Evolutionary conservation across 352 stramenopile species (phyloP).

Genomic region (Pythium grandisporangium): DNA sequence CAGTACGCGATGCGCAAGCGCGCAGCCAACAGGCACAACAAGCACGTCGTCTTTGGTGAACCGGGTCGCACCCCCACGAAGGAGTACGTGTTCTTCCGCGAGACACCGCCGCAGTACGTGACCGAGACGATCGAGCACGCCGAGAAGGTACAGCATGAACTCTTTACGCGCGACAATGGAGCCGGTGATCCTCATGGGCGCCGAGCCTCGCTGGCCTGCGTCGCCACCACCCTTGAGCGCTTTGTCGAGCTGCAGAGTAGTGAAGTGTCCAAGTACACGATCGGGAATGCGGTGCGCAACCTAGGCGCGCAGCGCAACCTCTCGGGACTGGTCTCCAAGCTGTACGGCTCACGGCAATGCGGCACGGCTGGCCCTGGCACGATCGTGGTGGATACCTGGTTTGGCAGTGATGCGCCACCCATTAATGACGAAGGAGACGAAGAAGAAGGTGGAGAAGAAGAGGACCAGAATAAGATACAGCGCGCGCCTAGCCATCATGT

Average conservation of each 20-base stretch:
- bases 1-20: slow-evolving; percentile 49
- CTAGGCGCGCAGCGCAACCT: slow-evolving; percentile 46
- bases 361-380: slow-evolving; percentile 52
- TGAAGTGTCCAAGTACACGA: slow-evolving; percentile 67
- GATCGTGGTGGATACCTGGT: slow-evolving; percentile 62
- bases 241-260: slow-evolving; percentile 76
- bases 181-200: too few relatives aligned
- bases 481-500: too few relatives aligned
- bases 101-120: slow-evolving; percentile 71
- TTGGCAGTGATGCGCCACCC: slow-evolving; percentile 9
- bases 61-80: slow-evolving; percentile 55
- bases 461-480: not conserved
- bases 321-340: slow-evolving; percentile 48
- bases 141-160: slow-evolving; percentile 22
- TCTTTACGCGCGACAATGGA: too few relatives aligned
- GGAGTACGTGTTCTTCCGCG: slow-evolving; percentile 79
- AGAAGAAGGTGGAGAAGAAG: too few relatives aligned
- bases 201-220: too few relatives aligned
- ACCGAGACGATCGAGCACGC: slow-evolving; percentile 67
- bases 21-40: slow-evolving; percentile 22
- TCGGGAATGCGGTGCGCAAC: slow-evolving; percentile 43
- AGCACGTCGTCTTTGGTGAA: slow-evolving; percentile 50
- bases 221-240: slow-evolving; percentile 19
- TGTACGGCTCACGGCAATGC: slow-evolving; percentile 63
- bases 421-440: too few relatives aligned